These are phyloP conservation scores for Rheum nobile DNA, from an alignment of 148 eudicot genomes.

Conservation along the genomic window DNA sequence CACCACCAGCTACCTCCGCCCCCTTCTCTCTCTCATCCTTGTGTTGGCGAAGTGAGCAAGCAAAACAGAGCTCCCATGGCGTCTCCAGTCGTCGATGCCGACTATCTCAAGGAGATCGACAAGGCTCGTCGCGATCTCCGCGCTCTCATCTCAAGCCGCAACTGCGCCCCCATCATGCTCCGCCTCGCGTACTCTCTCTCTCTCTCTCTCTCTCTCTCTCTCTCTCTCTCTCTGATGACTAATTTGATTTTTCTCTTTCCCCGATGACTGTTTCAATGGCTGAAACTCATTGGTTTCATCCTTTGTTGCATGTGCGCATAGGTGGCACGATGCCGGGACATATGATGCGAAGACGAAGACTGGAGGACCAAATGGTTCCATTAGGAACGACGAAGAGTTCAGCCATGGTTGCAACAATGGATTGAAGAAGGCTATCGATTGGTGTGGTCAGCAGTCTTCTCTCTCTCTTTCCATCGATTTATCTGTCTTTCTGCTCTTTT, in stretches of 20 bases:
- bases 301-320: slow-evolving; percentile 11
- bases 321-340: slow-evolving; percentile 99
- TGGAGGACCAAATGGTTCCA: slow-evolving; percentile 92
- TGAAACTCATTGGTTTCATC: background rate
- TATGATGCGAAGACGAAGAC: slow-evolving; percentile 81
- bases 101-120: slow-evolving; percentile 72
- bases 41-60: background rate
- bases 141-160: slow-evolving; percentile 74
- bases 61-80: slow-evolving; percentile 38
- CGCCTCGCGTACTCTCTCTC: slow-evolving; percentile 66
- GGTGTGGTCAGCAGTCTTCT: slow-evolving; percentile 50
- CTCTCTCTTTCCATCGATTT: background rate
- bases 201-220: slow-evolving; percentile 2
- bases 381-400: slow-evolving; percentile 67
- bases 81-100: slow-evolving; percentile 64
- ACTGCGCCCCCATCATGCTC: slow-evolving; percentile 95
- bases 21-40: background rate
- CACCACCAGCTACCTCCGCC: no score
- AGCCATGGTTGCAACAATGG: slow-evolving; percentile 75
- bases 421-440: slow-evolving; percentile 75
- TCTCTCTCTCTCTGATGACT: slow-evolving; percentile 7
- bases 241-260: slow-evolving; percentile 11
- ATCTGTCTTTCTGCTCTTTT: background rate
- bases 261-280: background rate
- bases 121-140: slow-evolving; percentile 91